phyloP scores from a whole-genome alignment of 2,329 filamentous ascomycete species.

The Exophiala calicioides region DNA sequence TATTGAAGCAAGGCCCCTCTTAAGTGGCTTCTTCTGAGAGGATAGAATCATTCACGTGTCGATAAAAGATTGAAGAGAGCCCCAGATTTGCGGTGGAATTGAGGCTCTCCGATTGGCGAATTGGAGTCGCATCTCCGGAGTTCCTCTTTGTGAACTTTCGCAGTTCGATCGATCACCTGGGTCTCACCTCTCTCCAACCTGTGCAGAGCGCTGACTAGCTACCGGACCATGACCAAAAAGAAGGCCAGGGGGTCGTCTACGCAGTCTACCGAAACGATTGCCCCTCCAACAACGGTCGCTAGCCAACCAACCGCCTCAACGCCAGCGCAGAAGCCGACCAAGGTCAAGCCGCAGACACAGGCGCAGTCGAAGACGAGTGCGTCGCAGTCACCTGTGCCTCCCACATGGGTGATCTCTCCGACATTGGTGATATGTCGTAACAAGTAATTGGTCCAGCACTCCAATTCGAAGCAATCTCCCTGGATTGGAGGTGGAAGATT shows the following conservation, averaged over 20 bases:
- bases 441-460: constrained; percentile 54
- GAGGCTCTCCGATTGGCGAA: neutral
- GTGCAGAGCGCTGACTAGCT: neutral
- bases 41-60: too few species aligned
- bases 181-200: too few species aligned
- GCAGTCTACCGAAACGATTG: constrained; percentile 6
- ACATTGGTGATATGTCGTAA: constrained; percentile 66
- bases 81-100: too few species aligned
- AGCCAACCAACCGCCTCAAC: constrained; percentile 1
- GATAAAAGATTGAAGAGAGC: too few species aligned
- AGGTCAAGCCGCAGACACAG: neutral
- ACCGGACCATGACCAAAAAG: constrained; percentile 22
- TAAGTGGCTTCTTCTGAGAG: too few species aligned
- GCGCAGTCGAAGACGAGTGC: too few species aligned
- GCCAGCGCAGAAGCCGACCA: neutral
- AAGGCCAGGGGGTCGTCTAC: constrained; percentile 18
- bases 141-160: too few species aligned
- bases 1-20: too few species aligned
- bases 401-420: constrained; percentile 42
- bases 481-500: neutral
- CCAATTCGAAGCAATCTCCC: constrained; percentile 2
- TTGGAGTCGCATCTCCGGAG: too few species aligned
- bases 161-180: neutral
- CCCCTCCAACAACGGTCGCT: neutral
- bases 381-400: neutral